phyloP scores from a whole-genome alignment of 345 rosid genomes.

The Eucalyptus coolabah region DNA sequence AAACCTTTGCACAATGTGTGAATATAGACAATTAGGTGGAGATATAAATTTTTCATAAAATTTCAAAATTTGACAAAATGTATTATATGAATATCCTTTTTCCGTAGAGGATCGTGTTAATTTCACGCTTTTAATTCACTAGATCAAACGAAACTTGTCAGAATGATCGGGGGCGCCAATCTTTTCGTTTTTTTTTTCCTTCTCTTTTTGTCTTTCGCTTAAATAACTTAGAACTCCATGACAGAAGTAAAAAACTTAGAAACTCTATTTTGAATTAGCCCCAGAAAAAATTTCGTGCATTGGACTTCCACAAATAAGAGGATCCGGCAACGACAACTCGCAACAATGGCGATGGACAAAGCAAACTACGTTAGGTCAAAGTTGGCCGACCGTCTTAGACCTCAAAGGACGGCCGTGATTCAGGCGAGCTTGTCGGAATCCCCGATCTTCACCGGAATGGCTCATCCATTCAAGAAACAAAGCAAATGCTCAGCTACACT shows the following conservation, averaged over 20 bases:
- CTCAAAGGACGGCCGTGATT: neutral
- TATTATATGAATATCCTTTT: neutral
- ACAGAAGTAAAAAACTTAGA: no score
- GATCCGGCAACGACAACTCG: no score
- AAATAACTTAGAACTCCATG: neutral
- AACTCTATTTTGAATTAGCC: neutral
- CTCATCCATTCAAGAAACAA: neutral
- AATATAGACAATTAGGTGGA: neutral
- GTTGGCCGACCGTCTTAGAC: neutral
- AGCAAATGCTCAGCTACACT: neutral
- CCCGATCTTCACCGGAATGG: neutral
- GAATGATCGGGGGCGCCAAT: neutral
- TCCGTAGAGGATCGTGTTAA: neutral
- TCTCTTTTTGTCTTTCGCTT: neutral
- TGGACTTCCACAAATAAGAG: no score
- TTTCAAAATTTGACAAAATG: neutral
- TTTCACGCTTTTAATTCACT: neutral
- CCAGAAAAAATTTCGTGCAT: no score
- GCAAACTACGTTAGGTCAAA: no score
- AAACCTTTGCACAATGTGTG: neutral
- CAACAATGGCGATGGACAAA: no score
- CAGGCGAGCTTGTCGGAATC: neutral
- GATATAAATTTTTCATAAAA: neutral
- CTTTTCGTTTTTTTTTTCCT: neutral
- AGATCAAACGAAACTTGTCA: neutral